Conservation (phyloP, 257 asterid genomes). For the Solanum sparsipilum region DNA sequence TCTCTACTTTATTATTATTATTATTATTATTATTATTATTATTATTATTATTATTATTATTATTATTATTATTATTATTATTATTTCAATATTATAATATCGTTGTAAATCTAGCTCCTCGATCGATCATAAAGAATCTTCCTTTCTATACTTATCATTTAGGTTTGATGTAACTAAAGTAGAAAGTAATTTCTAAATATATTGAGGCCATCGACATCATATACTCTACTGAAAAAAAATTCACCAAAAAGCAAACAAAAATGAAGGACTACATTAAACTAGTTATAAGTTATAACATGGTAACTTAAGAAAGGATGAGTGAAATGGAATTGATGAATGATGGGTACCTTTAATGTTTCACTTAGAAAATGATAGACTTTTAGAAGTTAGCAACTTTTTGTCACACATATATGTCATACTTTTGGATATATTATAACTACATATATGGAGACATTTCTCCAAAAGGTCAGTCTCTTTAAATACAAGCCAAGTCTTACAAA, state of each 20-base stretch:
- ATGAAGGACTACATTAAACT: not conserved
- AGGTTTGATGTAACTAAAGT: too few species aligned
- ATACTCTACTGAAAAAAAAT: too few species aligned
- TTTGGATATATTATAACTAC: not conserved
- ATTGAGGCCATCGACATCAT: too few species aligned
- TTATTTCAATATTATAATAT: too few species aligned
- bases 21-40: too few species aligned
- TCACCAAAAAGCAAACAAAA: not conserved
- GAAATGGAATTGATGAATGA: not conserved
- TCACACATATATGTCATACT: not conserved
- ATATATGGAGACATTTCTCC: not conserved
- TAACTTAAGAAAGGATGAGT: not conserved
- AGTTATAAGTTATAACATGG: not conserved
- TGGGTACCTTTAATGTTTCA: not conserved
- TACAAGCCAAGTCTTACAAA: not conserved
- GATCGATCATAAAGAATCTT: too few species aligned
- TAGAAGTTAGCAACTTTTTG: not conserved
- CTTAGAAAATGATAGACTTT: not conserved
- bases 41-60: too few species aligned
- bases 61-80: too few species aligned
- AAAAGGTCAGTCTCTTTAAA: not conserved
- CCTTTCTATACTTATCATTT: too few species aligned
- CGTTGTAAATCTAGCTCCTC: too few species aligned
- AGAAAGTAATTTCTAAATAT: too few species aligned
- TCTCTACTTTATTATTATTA: too few species aligned